Evolutionary conservation across 495 filamentous ascomycete species (phyloP).

Genomic region (Halenospora varia): DNA sequence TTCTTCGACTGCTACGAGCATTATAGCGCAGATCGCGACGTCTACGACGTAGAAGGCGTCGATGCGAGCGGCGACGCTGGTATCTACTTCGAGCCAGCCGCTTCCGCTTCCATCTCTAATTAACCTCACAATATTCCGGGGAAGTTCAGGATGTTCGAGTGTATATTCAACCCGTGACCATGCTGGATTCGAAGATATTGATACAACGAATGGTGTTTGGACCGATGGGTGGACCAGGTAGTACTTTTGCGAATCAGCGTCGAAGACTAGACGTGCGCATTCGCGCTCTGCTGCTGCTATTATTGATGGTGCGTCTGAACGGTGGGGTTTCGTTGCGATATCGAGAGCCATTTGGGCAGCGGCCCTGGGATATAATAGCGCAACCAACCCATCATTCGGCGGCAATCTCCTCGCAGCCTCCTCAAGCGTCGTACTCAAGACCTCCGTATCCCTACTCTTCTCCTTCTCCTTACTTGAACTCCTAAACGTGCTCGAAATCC

Average conservation of each 20-base stretch:
- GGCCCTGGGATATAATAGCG: constrained; percentile 65
- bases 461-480: constrained; percentile 14
- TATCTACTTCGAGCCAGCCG: constrained; percentile 51
- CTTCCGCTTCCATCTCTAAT: constrained; percentile 47
- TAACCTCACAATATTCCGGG: constrained; percentile 44
- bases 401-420: constrained; percentile 50
- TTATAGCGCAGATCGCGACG: constrained; percentile 61
- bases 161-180: constrained; percentile 55
- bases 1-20: constrained; percentile 65
- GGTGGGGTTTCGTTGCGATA: constrained; percentile 46
- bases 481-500: constrained; percentile 5
- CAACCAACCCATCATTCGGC: constrained; percentile 66
- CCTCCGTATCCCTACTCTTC: constrained; percentile 47
- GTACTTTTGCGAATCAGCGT: constrained; percentile 56
- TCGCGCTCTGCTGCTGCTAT: constrained; percentile 65
- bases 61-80: constrained; percentile 41
- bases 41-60: constrained; percentile 72
- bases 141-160: constrained; percentile 58
- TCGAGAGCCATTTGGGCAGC: constrained; percentile 70
- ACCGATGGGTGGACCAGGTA: constrained; percentile 70
- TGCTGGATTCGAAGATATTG: constrained; percentile 43
- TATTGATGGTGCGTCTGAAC: constrained; percentile 37
- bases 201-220: constrained; percentile 51
- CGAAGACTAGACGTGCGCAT: constrained; percentile 68
- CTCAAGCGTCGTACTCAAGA: constrained; percentile 58